Percentiles rank a stretch among this genome's conserved stretches.
phyloP scores from a whole-genome alignment of 176 grass and related monocot genomes.

The Echinochloa phyllopogon region DNA sequence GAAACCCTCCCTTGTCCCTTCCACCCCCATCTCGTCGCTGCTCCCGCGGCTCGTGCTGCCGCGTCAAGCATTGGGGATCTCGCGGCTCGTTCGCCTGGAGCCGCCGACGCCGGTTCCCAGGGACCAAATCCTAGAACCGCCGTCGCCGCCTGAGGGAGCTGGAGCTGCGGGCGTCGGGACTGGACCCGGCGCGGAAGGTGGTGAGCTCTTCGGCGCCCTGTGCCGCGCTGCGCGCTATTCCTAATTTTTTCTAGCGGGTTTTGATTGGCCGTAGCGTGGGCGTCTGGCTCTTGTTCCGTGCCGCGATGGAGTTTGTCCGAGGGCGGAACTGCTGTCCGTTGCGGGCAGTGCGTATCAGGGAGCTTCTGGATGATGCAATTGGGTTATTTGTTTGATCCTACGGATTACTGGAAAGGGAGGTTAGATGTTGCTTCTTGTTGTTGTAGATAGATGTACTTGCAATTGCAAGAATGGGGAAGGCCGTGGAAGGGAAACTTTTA shows the following conservation, averaged over 20 bases:
- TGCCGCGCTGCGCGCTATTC: not conserved
- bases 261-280: not conserved
- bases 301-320: not conserved
- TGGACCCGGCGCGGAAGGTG: not conserved
- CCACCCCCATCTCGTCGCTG: not conserved
- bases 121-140: not conserved
- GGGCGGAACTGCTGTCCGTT: not conserved
- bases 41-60: not conserved
- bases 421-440: not conserved
- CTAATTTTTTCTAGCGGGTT: not conserved
- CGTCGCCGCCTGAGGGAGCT: not conserved
- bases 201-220: not conserved
- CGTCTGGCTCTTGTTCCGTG: not conserved
- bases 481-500: not conserved
- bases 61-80: slow-evolving; percentile 55
- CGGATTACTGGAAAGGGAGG: not conserved
- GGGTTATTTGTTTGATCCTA: not conserved
- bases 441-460: not conserved
- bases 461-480: not conserved
- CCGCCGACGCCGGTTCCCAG: not conserved
- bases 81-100: not conserved
- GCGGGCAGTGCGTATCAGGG: not conserved
- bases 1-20: not conserved
- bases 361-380: not conserved
- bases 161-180: not conserved